Evolutionary conservation across 2,329 filamentous ascomycete species (phyloP), one percentile per base, ranked within the genome.

Genomic region (Neoscytalidium dimidiatum): DNA sequence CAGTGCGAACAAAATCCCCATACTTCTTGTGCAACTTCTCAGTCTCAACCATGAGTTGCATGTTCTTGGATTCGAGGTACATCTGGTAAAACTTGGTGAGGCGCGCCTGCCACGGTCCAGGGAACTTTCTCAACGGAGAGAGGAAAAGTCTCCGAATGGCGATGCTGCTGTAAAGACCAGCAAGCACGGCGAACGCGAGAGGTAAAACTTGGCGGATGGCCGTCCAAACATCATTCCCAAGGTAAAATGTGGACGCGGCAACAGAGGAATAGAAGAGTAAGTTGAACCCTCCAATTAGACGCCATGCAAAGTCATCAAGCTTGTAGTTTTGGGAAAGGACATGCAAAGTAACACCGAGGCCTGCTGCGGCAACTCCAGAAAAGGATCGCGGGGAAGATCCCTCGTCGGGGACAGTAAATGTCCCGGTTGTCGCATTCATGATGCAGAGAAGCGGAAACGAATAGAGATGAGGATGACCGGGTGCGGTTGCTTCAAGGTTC

Each of bases 121-220:
- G 63, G 35, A 65, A 67, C 23, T 75, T 71, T 21, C 29, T 71
- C 17, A 81, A 70, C 4, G 75, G 77, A 53, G 81, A 80, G 64
- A 80, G 80, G 57, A 78, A 74, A 2, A 73, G 65, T 19, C 80
- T 74, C 67, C 82, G 78, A n/a, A 78, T 58, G 8, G 73, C 31
- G 19, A 81, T 78, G 66, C 78, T 80, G 8, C 66, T 35, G 9
- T 63, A 31, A 5, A 76, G 58, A 4, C 70, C 67, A 21, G 51
- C 65, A 21, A 56, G 28, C 4, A 51, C 28, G 7, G 41, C 28
- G 3, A 3, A 28, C 3, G 51, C 21, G 8, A 63, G 23, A 23
- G 56, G 56, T 1, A 26, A 4, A 5, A 60, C 41, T 3, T 60
- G 56, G n/a, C 31, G 4, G 14, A 38, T 14, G 13, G 58, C 43